These are phyloP conservation scores for Glycine soja DNA, from an alignment of 306 rosid genomes.

Conservation along the genomic window DNA sequence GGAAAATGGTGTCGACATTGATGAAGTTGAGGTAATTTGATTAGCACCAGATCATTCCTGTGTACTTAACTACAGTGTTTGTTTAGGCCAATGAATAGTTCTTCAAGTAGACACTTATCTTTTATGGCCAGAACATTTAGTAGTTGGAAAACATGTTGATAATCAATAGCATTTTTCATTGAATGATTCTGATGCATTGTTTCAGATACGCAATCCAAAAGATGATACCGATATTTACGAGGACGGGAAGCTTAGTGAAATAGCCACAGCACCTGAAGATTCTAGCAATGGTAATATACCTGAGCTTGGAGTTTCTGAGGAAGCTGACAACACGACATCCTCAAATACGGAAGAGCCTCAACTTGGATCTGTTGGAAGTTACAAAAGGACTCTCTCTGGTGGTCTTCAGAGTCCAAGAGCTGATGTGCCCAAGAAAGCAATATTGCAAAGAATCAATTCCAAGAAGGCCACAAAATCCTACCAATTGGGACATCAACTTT, in stretches of 20 bases:
- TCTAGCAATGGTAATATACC: conserved; percentile 36
- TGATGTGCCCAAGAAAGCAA: conserved; percentile 72
- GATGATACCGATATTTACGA: conserved; percentile 67
- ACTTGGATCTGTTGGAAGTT: conserved; percentile 44
- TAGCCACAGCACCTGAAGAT: conserved; percentile 1
- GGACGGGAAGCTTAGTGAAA: conserved; percentile 50
- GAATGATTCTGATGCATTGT: conserved; percentile 19
- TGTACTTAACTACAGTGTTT: not conserved
- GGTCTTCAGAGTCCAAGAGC: conserved; percentile 95
- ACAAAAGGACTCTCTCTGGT: conserved; percentile 83
- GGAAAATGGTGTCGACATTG: conserved; percentile 74
- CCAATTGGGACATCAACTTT: conserved; percentile 84
- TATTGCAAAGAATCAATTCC: conserved; percentile 85
- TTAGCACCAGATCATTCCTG: conserved; percentile 31
- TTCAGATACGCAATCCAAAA: conserved; percentile 68
- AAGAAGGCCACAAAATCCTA: conserved; percentile 75
- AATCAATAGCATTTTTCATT: not conserved
- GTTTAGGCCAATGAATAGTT: conserved; percentile 6
- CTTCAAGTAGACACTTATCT: conserved; percentile 17
- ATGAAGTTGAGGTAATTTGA: conserved; percentile 76
- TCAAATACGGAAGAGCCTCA: conserved; percentile 44
- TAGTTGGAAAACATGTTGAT: not conserved
- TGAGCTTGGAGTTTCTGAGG: conserved; percentile 42
- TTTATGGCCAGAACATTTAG: not conserved
- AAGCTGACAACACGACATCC: conserved; percentile 51